A percentile compares a stretch with the other conserved stretches of the same genome.
Evolutionary conservation across 176 grass and related monocot genomes (phyloP).

Genomic region (Cenchrus purpureus): DNA sequence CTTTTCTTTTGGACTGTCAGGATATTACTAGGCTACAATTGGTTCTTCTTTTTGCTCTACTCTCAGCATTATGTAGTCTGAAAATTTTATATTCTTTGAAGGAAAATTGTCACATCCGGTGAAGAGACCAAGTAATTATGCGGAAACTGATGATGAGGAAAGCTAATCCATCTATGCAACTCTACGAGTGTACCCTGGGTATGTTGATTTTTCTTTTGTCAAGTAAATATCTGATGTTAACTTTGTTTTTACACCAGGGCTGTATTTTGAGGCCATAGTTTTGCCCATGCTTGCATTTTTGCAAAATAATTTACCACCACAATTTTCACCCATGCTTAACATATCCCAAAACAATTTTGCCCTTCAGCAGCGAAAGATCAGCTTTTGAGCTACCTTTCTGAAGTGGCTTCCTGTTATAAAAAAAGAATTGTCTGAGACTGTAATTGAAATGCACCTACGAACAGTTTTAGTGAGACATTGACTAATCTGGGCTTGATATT

Average conservation of each 20-base stretch:
- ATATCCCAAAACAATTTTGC: neutral
- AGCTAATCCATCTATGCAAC: conserved; percentile 40
- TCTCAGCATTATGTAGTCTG: conserved; percentile 31
- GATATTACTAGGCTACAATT: conserved; percentile 20
- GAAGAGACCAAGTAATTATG: conserved; percentile 54
- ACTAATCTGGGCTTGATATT: conserved; percentile 11
- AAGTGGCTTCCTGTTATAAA: neutral
- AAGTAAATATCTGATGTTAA: neutral
- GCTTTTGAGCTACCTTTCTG: conserved; percentile 2
- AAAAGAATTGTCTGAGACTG: conserved; percentile 2
- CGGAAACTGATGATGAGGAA: conserved; percentile 76
- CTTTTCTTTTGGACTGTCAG: neutral
- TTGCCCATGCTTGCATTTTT: neutral
- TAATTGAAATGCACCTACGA: conserved; percentile 5
- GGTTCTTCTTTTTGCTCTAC: conserved; percentile 17
- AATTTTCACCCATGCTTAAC: neutral
- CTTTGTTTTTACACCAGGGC: neutral
- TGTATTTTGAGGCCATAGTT: conserved; percentile 4
- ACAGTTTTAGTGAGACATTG: conserved; percentile 1
- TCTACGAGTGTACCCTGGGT: conserved; percentile 34
- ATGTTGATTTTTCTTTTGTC: conserved; percentile 35
- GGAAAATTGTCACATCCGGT: conserved; percentile 58
- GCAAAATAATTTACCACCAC: neutral
- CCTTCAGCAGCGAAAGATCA: neutral
- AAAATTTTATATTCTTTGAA: conserved; percentile 43